Evolutionary conservation across 495 filamentous ascomycete species (phyloP).

Genomic region (Podospora fimiseda): DNA sequence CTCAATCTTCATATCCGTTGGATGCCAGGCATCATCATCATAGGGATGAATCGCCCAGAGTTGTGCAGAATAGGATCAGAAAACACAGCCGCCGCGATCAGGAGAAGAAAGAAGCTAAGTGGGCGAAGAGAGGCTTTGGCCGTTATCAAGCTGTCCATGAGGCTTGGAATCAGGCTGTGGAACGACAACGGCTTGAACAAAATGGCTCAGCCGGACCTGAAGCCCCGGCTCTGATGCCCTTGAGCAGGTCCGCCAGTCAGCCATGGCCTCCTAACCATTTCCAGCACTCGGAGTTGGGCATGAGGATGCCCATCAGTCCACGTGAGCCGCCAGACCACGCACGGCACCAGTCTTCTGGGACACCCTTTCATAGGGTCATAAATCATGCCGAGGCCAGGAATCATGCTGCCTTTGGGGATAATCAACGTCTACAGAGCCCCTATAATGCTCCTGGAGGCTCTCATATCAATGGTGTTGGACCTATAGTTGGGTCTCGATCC

Average conservation of each 20-base stretch:
- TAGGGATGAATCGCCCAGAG: not conserved
- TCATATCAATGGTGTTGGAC: slow-evolving; percentile 5
- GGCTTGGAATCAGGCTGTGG: slow-evolving; percentile 28
- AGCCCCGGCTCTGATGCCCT: not conserved
- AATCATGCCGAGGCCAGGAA: not conserved
- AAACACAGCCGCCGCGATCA: slow-evolving; percentile 18
- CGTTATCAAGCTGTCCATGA: slow-evolving; percentile 34
- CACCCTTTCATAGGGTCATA: not conserved
- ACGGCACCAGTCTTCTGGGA: slow-evolving; percentile 1
- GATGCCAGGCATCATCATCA: not conserved
- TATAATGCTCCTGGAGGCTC: slow-evolving; percentile 6
- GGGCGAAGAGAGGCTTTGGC: slow-evolving; percentile 30
- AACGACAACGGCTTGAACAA: slow-evolving; percentile 18
- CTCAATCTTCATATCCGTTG: not conserved
- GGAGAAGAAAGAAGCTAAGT: slow-evolving; percentile 14
- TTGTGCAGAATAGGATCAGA: slow-evolving; percentile 13
- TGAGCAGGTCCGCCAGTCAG: slow-evolving; percentile 7
- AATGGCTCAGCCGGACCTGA: slow-evolving; percentile 4
- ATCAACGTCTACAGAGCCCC: not conserved
- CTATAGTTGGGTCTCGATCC: slow-evolving; percentile 19
- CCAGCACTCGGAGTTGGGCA: not conserved
- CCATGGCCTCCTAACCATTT: slow-evolving; percentile 2
- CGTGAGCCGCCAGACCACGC: slow-evolving; percentile 1
- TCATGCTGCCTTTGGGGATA: not conserved
- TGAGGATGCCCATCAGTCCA: not conserved